Evolutionary conservation across 1,284 basidiomycete genomes (phyloP).

Genomic region (Microbotryomycetes sp.): DNA sequence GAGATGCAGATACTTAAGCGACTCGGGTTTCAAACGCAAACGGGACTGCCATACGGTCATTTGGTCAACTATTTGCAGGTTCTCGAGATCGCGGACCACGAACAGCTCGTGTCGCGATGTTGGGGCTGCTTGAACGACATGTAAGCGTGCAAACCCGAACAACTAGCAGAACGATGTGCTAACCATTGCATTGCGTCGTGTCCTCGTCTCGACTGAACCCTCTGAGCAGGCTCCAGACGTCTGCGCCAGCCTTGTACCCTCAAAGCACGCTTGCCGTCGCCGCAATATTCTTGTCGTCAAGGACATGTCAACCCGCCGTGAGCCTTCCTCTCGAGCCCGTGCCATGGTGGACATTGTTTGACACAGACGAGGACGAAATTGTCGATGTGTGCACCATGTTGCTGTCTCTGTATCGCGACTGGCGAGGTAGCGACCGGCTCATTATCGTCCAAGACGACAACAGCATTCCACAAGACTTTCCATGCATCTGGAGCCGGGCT

Average conservation of each 20-base stretch:
- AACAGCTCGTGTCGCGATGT: constrained; percentile 36
- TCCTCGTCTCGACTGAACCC: background rate
- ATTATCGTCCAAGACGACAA: no score
- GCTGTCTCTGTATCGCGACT: constrained; percentile 31
- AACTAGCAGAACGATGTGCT: background rate
- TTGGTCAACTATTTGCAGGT: constrained; percentile 92
- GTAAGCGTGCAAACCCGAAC: no score
- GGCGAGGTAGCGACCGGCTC: constrained; percentile 13
- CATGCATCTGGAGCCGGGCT: background rate
- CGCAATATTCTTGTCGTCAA: constrained; percentile 36
- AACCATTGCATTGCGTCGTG: background rate
- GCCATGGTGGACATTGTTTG: constrained; percentile 46
- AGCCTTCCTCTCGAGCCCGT: constrained; percentile 39
- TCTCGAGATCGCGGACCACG: constrained; percentile 56
- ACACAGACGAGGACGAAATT: constrained; percentile 38
- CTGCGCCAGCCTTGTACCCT: constrained; percentile 37
- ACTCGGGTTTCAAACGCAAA: constrained; percentile 46
- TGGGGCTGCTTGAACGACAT: constrained; percentile 46
- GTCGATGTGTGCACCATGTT: constrained; percentile 26
- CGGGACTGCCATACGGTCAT: constrained; percentile 86
- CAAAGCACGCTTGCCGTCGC: constrained; percentile 36
- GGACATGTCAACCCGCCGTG: constrained; percentile 27
- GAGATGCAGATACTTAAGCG: constrained; percentile 98
- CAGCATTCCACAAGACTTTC: no score
- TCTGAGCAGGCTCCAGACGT: constrained; percentile 36